Percentiles rank a stretch among this genome's conserved stretches.
Evolutionary conservation across 2,329 filamentous ascomycete genomes (phyloP).

Genomic region (Cladosporium sp.): DNA sequence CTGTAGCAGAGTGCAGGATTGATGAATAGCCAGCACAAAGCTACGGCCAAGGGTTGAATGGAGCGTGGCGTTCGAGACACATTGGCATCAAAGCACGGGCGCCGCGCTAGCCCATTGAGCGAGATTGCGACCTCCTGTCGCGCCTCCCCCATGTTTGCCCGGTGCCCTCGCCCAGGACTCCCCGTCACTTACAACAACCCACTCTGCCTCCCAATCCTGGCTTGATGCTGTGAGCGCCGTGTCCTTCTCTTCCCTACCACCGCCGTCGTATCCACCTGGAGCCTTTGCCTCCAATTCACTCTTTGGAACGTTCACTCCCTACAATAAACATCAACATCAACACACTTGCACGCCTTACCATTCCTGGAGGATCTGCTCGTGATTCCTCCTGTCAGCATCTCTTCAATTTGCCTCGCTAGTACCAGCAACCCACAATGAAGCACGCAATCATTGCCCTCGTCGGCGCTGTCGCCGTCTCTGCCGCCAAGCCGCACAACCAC

Average conservation of each 20-base stretch:
- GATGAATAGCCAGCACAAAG: conserved; percentile 3
- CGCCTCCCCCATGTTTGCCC: conserved; percentile 7
- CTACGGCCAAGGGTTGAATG: conserved; percentile 1
- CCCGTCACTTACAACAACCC: conserved; percentile 16
- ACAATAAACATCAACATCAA: conserved; percentile 14
- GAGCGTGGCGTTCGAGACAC: conserved; percentile 14
- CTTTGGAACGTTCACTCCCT: conserved; percentile 25
- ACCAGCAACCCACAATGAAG: conserved; percentile 22
- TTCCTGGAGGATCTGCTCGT: conserved; percentile 5
- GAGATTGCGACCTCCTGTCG: conserved; percentile 19
- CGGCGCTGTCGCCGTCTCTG: conserved; percentile 46
- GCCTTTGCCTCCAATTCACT: conserved; percentile 27
- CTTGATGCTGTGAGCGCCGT: conserved; percentile 15
- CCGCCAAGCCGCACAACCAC: conserved; percentile 60
- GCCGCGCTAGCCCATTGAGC: conserved; percentile 6
- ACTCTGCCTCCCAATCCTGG: background rate
- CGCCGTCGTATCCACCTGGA: conserved; percentile 22
- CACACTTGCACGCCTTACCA: conserved; percentile 21
- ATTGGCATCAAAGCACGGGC: background rate
- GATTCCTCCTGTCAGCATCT: background rate
- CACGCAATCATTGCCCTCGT: conserved; percentile 44
- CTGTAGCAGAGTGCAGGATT: background rate
- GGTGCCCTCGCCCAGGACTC: background rate
- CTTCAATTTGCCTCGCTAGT: background rate
- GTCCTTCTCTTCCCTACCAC: conserved; percentile 13